Percentiles rank a stretch among this genome's conserved stretches.
phyloP scores from a whole-genome alignment of 2,329 filamentous ascomycete species.

The Trichoderma breve region DNA sequence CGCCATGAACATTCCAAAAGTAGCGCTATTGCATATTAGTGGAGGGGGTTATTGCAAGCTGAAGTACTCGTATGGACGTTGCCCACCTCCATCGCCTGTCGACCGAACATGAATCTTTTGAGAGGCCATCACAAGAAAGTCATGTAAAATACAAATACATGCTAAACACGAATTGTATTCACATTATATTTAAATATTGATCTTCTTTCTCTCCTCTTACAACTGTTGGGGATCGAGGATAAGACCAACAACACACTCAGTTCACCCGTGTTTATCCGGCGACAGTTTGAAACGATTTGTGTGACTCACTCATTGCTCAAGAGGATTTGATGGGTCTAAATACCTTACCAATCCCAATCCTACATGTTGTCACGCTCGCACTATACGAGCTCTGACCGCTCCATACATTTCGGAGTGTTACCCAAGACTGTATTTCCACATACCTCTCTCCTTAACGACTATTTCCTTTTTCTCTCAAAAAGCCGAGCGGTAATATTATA shows the following conservation, averaged over 20 bases:
- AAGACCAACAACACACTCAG: not conserved
- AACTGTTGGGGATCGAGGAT: not conserved
- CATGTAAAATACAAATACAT: not conserved
- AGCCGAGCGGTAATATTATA: not conserved
- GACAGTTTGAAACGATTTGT: not conserved
- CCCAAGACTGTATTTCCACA: not conserved
- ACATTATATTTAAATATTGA: not conserved
- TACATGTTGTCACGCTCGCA: not conserved
- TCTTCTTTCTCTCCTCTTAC: not conserved
- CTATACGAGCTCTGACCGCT: not conserved
- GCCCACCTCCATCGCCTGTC: not conserved
- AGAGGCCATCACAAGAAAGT: not conserved
- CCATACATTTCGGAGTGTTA: not conserved
- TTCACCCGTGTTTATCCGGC: not conserved
- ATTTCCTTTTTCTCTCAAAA: not conserved
- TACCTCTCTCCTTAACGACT: not conserved
- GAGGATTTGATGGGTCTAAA: not conserved
- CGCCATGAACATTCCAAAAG: not conserved
- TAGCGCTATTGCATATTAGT: not conserved
- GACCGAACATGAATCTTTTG: not conserved
- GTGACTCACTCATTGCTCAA: not conserved
- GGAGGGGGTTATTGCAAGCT: not conserved
- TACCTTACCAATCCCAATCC: not conserved
- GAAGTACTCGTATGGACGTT: not conserved
- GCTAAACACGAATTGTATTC: not conserved